phyloP scores from a whole-genome alignment of 2,329 filamentous ascomycete genomes.

The Trichoderma aggressivum region DNA sequence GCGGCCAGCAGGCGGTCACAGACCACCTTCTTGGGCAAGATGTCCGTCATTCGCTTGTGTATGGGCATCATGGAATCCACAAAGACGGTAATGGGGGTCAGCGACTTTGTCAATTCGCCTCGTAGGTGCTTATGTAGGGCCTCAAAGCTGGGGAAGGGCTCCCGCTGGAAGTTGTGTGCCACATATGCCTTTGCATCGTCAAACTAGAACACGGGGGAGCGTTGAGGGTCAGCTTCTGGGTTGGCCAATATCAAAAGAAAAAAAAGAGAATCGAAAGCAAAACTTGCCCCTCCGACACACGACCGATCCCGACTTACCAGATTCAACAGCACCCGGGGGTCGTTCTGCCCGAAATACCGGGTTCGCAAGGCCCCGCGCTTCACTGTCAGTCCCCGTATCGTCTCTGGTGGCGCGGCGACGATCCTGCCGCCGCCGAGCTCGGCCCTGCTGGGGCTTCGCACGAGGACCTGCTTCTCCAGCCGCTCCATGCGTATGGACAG shows the following conservation, averaged over 20 bases:
- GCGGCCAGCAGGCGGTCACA: slow-evolving; percentile 50
- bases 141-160: slow-evolving; percentile 44
- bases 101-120: slow-evolving; percentile 44
- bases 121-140: slow-evolving; percentile 48
- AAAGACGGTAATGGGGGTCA: slow-evolving; percentile 53
- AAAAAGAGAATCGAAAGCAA: background rate
- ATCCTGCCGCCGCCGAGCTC: slow-evolving; percentile 34
- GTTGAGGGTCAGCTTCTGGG: background rate
- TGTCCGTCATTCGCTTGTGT: slow-evolving; percentile 55
- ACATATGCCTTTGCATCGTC: slow-evolving; percentile 51
- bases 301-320: slow-evolving; percentile 39
- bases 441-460: slow-evolving; percentile 39
- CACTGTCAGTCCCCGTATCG: slow-evolving; percentile 49
- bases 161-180: slow-evolving; percentile 38
- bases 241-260: slow-evolving; percentile 13
- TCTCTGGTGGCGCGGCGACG: slow-evolving; percentile 40
- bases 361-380: slow-evolving; percentile 47
- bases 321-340: slow-evolving; percentile 51
- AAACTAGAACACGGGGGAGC: slow-evolving; percentile 37
- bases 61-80: slow-evolving; percentile 58
- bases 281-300: background rate
- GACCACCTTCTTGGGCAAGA: slow-evolving; percentile 48
- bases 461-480: slow-evolving; percentile 49
- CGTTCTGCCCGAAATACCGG: slow-evolving; percentile 52
- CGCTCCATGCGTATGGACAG: slow-evolving; percentile 50